phyloP scores from a whole-genome alignment of 768 basidiomycete genomes.

The Pleurotus pulmonarius region DNA sequence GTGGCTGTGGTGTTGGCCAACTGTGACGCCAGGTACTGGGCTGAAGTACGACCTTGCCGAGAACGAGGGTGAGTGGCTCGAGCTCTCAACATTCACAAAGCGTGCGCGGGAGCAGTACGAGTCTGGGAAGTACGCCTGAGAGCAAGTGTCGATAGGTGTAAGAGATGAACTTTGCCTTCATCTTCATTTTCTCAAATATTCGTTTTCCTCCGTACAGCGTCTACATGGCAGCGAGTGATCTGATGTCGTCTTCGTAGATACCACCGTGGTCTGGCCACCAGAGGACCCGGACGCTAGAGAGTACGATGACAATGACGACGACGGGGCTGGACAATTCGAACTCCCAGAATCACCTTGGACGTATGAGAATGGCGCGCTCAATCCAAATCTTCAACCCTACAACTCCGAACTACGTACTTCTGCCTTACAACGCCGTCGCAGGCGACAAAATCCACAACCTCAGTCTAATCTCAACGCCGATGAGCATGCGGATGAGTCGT shows the following conservation, averaged over 20 bases:
- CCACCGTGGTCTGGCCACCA: slow-evolving; percentile 63
- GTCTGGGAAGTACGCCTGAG: slow-evolving; percentile 15
- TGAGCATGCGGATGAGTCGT: slow-evolving; percentile 24
- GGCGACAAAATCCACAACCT: slow-evolving; percentile 27
- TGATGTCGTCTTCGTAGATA: slow-evolving; percentile 14
- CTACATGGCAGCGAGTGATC: slow-evolving; percentile 13
- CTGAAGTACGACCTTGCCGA: slow-evolving; percentile 71
- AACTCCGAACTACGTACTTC: slow-evolving; percentile 35
- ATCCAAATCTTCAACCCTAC: slow-evolving; percentile 70
- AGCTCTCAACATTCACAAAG: slow-evolving; percentile 26
- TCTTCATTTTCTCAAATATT: not conserved
- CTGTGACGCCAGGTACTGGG: slow-evolving; percentile 62
- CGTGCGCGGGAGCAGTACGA: slow-evolving; percentile 15
- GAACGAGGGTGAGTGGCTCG: slow-evolving; percentile 72
- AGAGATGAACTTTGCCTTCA: not conserved
- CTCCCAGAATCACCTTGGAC: slow-evolving; percentile 79
- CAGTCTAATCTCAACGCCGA: slow-evolving; percentile 72
- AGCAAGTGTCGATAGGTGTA: not conserved
- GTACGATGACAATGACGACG: slow-evolving; percentile 22
- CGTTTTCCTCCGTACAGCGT: not conserved
- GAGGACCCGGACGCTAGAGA: slow-evolving; percentile 47
- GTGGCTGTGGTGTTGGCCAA: slow-evolving; percentile 84
- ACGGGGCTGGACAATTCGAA: slow-evolving; percentile 34
- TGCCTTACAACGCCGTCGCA: slow-evolving; percentile 17
- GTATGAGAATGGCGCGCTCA: slow-evolving; percentile 72